Conservation (phyloP, 2,329 filamentous ascomycete genomes). For the Alternaria longipes region DNA sequence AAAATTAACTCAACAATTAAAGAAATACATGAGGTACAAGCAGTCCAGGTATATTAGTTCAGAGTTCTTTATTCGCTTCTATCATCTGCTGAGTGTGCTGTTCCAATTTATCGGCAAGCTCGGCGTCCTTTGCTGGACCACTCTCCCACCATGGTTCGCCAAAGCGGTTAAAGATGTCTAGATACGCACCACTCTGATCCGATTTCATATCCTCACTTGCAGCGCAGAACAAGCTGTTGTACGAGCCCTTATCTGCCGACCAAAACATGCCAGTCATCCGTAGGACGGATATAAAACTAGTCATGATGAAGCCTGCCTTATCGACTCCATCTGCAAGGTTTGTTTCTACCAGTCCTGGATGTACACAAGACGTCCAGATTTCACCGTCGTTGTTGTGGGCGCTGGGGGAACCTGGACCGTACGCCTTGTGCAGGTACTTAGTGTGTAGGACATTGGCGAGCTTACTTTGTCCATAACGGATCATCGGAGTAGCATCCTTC, state of each 20-base stretch:
- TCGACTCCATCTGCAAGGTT: conserved; percentile 14
- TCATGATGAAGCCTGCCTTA: not conserved
- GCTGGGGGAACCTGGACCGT: conserved; percentile 13
- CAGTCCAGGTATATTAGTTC: not conserved
- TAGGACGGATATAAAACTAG: not conserved
- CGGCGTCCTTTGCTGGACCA: conserved; percentile 6
- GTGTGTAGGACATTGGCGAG: conserved; percentile 33
- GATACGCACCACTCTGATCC: conserved; percentile 14
- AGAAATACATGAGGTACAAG: not conserved
- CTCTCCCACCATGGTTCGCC: conserved; percentile 19
- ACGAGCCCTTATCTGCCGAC: conserved; percentile 12
- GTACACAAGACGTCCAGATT: conserved; percentile 26
- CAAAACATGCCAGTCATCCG: conserved; percentile 4
- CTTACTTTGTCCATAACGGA: conserved; percentile 35
- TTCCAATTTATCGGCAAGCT: conserved; percentile 16
- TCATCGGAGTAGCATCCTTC: conserved; percentile 12
- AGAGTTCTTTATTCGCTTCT: not conserved
- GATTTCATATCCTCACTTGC: conserved; percentile 12
- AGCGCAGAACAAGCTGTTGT: conserved; percentile 15
- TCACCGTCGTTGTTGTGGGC: conserved; percentile 13
- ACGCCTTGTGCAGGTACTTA: conserved; percentile 20
- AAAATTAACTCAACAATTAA: no score
- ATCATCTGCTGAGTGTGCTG: conserved; percentile 14
- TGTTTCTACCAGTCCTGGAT: conserved; percentile 32
- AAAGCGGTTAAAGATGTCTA: conserved; percentile 8